Evolutionary conservation across 805 yeast genomes (phyloP), one percentile per base, ranked within the genome.

Genomic region (Barnettozyma pratensis): DNA sequence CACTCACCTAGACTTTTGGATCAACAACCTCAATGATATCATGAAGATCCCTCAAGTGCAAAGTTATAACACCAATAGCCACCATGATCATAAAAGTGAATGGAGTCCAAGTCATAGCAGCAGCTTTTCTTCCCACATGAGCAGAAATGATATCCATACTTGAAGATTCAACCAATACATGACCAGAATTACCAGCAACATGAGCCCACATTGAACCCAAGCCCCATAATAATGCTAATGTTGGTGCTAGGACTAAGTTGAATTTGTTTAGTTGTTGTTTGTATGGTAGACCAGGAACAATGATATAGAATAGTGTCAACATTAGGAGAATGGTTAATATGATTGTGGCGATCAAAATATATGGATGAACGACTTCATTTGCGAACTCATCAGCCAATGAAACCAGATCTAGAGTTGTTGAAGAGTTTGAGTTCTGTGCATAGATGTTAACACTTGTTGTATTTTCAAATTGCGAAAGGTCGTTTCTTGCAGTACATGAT

Each of bases 171-270:
- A 79, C 70, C 32, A 81, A 58, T n/a, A 60, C 54, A 7, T 59
- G 55, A 5, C 77, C 72, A 3, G 82, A 66, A 37, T 67, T 67
- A 0, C 73, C 70, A 0, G 85, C 84, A 44, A 81, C 79, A 55
- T 79, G 81, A 44, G 75, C 74, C 69, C 85, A 74, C 77, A 82
- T 80, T 1, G 86, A 70, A 3, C 86, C 86, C 30, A 81, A 63
- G 0, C 85, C 87, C 85, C 86, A 81, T 2, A 81, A 39, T 4
- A 81, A 59, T 5, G 72, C 67, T 41, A 71, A 54, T 0, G 67
- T 50, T 0, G 71, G 62, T 19, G 75, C 64, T 29, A 75, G 50
- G 5, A 56, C 54, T 50, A 69, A 59, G 45, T 57, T 60, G 29
- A 57, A 55, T 45, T 54, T 65, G 49, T 55, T 64, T 26, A 68